These are phyloP conservation scores for Stramenopiles sp. DNA, from an alignment of 352 stramenopile species.

Conservation along the genomic window DNA sequence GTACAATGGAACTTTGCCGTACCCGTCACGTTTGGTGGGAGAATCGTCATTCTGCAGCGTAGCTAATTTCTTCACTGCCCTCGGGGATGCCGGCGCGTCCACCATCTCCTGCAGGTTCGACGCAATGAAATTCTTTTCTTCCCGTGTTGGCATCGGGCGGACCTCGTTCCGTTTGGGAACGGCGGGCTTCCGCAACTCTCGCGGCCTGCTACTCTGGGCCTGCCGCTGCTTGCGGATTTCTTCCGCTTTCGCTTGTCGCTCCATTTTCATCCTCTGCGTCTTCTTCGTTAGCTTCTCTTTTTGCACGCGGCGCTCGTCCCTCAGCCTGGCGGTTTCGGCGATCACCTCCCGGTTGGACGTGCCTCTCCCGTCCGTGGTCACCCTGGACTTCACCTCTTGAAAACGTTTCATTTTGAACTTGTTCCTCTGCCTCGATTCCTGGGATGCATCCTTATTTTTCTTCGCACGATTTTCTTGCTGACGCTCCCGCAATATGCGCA, in stretches of 20 bases:
- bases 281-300: neutral
- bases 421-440: neutral
- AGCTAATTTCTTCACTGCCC: neutral
- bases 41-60: neutral
- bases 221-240: neutral
- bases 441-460: too few species aligned
- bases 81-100: neutral
- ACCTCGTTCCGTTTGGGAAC: neutral
- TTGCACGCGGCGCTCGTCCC: neutral
- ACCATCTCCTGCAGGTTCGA: neutral
- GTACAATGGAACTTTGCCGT: slow-evolving; percentile 10
- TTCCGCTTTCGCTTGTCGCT: neutral
- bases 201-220: neutral
- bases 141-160: neutral
- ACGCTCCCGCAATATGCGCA: neutral
- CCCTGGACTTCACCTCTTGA: neutral
- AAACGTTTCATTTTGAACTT: slow-evolving; percentile 12
- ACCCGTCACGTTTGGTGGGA: neutral
- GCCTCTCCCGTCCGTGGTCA: neutral
- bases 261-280: neutral
- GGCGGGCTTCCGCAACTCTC: neutral
- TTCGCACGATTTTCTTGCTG: neutral
- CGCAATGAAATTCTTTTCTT: slow-evolving; percentile 8
- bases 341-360: neutral
- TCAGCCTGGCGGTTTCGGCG: neutral